phyloP scores from a whole-genome alignment of 352 stramenopile species.

The Pseudoperonospora humuli region DNA sequence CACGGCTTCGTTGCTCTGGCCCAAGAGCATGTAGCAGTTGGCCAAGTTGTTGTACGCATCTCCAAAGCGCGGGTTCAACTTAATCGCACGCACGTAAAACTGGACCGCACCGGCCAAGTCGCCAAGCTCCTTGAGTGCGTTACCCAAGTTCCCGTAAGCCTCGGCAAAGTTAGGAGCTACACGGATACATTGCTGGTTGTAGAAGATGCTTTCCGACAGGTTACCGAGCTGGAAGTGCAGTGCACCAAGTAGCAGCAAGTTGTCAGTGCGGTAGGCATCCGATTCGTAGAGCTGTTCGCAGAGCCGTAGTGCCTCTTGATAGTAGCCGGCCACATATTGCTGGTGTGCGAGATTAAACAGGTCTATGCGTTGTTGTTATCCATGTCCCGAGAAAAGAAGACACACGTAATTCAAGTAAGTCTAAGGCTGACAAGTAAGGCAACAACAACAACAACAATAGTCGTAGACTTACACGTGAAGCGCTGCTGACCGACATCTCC shows the following conservation, averaged over 20 bases:
- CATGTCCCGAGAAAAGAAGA: background rate
- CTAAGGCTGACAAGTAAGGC: background rate
- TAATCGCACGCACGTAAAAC: constrained; percentile 92
- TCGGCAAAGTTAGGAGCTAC: constrained; percentile 89
- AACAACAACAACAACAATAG: background rate
- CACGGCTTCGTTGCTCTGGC: constrained; percentile 82
- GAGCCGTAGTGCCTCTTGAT: constrained; percentile 71
- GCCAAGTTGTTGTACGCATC: constrained; percentile 92
- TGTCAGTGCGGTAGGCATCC: constrained; percentile 85
- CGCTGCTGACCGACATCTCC: constrained; percentile 46
- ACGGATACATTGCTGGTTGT: constrained; percentile 92
- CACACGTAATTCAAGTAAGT: background rate
- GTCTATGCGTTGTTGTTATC: constrained; percentile 22
- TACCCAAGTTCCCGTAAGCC: constrained; percentile 91
- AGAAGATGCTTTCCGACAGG: constrained; percentile 90
- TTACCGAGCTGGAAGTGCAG: constrained; percentile 92
- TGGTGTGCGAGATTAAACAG: constrained; percentile 73
- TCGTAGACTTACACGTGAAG: constrained; percentile 55
- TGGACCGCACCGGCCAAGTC: constrained; percentile 85
- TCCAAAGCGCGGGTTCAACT: constrained; percentile 85
- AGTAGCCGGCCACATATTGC: constrained; percentile 85
- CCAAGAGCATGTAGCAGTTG: constrained; percentile 88
- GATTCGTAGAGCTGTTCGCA: constrained; percentile 87
- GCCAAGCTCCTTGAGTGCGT: constrained; percentile 92
- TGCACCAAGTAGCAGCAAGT: constrained; percentile 88